phyloP scores from a whole-genome alignment of 1,284 basidiomycete genomes.

The Cutaneotrichosporon cyanovorans region DNA sequence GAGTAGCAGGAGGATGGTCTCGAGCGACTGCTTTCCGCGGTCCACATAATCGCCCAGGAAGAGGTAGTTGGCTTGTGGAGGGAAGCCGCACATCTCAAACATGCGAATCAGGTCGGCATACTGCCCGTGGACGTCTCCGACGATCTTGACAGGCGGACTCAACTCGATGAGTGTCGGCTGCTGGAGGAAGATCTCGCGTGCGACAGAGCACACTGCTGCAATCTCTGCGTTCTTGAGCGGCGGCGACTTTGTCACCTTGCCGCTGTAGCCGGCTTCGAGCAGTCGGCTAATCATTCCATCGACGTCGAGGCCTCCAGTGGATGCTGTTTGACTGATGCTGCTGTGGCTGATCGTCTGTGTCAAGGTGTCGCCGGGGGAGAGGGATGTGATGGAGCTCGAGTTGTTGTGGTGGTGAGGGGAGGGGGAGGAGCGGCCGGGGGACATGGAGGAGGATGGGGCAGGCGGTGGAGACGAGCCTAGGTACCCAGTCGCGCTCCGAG shows the following conservation, averaged over 20 bases:
- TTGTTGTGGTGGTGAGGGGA: slow-evolving; percentile 18
- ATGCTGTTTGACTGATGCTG: slow-evolving; percentile 18
- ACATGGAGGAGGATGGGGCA: slow-evolving; percentile 21
- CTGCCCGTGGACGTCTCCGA: slow-evolving; percentile 97
- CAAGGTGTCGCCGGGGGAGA: slow-evolving; percentile 31
- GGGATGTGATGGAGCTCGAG: slow-evolving; percentile 23
- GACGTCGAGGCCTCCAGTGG: slow-evolving; percentile 60
- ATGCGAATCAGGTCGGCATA: slow-evolving; percentile 96
- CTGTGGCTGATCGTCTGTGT: slow-evolving; percentile 31
- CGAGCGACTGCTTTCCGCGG: slow-evolving; percentile 94
- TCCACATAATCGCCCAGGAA: slow-evolving; percentile 99
- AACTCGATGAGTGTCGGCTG: slow-evolving; percentile 98
- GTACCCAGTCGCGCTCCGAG: slow-evolving; percentile 21
- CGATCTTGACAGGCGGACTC: slow-evolving; percentile 97
- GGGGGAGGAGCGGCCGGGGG: slow-evolving; percentile 19
- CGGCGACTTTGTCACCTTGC: slow-evolving; percentile 94
- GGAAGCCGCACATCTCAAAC: slow-evolving; percentile 99
- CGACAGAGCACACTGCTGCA: slow-evolving; percentile 89
- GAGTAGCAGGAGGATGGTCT: slow-evolving; percentile 90
- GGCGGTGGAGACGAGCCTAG: slow-evolving; percentile 36
- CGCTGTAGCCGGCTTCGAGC: slow-evolving; percentile 93
- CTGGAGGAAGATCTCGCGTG: slow-evolving; percentile 89
- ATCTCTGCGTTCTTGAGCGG: slow-evolving; percentile 97
- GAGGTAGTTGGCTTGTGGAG: slow-evolving; percentile 93
- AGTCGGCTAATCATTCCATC: slow-evolving; percentile 98